Evolutionary conservation across 2,329 filamentous ascomycete species (phyloP).

Genomic region (Pseudogymnoascus pannorum): DNA sequence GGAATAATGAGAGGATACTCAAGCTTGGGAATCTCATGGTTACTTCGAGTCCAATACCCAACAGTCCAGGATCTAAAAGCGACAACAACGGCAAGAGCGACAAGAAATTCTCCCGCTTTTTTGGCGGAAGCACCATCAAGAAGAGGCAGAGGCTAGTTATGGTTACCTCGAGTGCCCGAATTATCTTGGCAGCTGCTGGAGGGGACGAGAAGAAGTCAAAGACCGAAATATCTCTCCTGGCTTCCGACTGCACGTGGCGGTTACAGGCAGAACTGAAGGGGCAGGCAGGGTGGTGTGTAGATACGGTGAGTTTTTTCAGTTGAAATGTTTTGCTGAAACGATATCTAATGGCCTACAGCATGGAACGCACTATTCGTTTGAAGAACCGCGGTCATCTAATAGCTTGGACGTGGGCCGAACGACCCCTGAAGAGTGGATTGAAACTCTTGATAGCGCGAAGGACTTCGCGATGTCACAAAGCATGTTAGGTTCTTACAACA

Average conservation of each 20-base stretch:
- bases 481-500: slow-evolving; percentile 56
- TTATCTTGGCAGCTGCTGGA: slow-evolving; percentile 83
- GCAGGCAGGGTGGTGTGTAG: slow-evolving; percentile 79
- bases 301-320: slow-evolving; percentile 64
- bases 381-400: slow-evolving; percentile 71
- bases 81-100: slow-evolving; percentile 60
- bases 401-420: slow-evolving; percentile 55
- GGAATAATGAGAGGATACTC: slow-evolving; percentile 85
- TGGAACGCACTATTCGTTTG: slow-evolving; percentile 87
- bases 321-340: neutral
- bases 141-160: slow-evolving; percentile 90
- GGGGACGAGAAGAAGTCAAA: slow-evolving; percentile 96
- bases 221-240: slow-evolving; percentile 78
- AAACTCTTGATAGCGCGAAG: slow-evolving; percentile 76
- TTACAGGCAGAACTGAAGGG: slow-evolving; percentile 81
- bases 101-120: slow-evolving; percentile 90
- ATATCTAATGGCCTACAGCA: slow-evolving; percentile 38
- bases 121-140: slow-evolving; percentile 83
- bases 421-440: slow-evolving; percentile 85
- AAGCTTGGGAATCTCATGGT: slow-evolving; percentile 90
- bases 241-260: slow-evolving; percentile 68
- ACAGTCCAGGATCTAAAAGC: slow-evolving; percentile 64
- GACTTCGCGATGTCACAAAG: slow-evolving; percentile 75
- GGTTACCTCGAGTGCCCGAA: slow-evolving; percentile 84
- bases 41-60: slow-evolving; percentile 66